Conservation (phyloP, 2,329 filamentous ascomycete species). For the Balansia obtecta region DNA sequence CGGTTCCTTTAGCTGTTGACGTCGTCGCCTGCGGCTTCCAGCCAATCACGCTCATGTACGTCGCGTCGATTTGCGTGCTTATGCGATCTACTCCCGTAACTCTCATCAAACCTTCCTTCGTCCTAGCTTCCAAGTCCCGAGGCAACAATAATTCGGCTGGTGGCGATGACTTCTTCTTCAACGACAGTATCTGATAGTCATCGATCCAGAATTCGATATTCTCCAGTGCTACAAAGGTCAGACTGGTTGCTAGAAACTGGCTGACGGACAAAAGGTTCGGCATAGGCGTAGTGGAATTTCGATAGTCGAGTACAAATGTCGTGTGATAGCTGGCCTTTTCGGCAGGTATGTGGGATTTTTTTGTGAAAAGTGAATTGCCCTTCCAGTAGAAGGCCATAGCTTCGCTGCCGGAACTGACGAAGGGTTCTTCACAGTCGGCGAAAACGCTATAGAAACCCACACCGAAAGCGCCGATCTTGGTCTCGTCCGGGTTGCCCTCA, state of each 20-base stretch:
- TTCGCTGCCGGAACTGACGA: constrained; percentile 82
- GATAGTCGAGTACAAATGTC: constrained; percentile 88
- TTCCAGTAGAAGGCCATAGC: constrained; percentile 99
- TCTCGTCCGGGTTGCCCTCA: constrained; percentile 98
- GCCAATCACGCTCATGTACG: constrained; percentile 76
- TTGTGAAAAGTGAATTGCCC: constrained; percentile 91
- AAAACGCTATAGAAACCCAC: constrained; percentile 99
- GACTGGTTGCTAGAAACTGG: constrained; percentile 86
- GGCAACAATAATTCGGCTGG: constrained; percentile 62
- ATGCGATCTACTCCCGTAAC: constrained; percentile 70
- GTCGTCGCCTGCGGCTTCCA: constrained; percentile 53
- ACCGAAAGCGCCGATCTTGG: constrained; percentile 96
- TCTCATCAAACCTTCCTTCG: constrained; percentile 81
- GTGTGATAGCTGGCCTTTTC: constrained; percentile 59
- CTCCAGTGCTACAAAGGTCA: constrained; percentile 88
- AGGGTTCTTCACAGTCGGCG: constrained; percentile 94
- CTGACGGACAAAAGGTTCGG: constrained; percentile 77
- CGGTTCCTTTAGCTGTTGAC: constrained; percentile 28
- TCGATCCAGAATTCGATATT: constrained; percentile 85
- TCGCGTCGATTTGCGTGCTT: constrained; percentile 83
- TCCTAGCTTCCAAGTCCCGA: constrained; percentile 66
- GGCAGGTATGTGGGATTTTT: constrained; percentile 62
- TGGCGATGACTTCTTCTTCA: constrained; percentile 79
- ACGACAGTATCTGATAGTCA: constrained; percentile 64
- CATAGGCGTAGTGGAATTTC: constrained; percentile 75